Conservation (phyloP, 2,329 filamentous ascomycete genomes). For the Ascocoryne sarcoides region DNA sequence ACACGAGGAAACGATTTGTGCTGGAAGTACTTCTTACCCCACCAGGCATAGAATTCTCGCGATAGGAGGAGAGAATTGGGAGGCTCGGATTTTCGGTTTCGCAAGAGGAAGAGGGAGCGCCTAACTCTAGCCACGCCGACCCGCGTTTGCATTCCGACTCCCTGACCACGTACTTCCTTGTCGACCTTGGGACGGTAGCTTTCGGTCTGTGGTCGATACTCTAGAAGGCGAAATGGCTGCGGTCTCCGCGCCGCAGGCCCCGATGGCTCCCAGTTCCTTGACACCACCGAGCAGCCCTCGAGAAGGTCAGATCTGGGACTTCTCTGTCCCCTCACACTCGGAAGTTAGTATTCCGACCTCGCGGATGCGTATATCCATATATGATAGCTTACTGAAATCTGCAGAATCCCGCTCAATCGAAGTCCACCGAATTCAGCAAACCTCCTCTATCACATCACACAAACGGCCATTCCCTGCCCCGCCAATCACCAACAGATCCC, state of each 20-base stretch:
- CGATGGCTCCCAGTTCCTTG: slow-evolving; percentile 17
- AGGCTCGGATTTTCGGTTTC: too few species aligned
- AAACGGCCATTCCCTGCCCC: slow-evolving; percentile 16
- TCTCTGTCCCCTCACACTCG: slow-evolving; percentile 21
- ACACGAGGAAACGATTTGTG: too few species aligned
- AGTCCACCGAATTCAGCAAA: slow-evolving; percentile 9
- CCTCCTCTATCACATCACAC: slow-evolving; percentile 18
- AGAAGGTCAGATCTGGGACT: slow-evolving; percentile 25
- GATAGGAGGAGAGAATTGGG: too few species aligned
- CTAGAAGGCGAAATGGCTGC: slow-evolving; percentile 24
- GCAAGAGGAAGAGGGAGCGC: too few species aligned
- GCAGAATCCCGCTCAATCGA: slow-evolving; percentile 11
- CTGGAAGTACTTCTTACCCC: too few species aligned
- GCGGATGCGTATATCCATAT: not conserved
- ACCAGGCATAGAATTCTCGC: too few species aligned
- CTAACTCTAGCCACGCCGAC: too few species aligned
- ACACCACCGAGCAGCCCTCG: slow-evolving; percentile 28
- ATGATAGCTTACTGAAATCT: not conserved
- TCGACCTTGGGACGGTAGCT: too few species aligned
- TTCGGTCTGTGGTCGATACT: too few species aligned
- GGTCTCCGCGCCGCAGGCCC: slow-evolving; percentile 29
- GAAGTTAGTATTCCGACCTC: slow-evolving; percentile 19
- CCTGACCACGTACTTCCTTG: too few species aligned
- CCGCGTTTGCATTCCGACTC: too few species aligned
- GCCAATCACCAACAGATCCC: slow-evolving; percentile 19